Conservation (phyloP, 2,329 filamentous ascomycete genomes). For the Dactylellina haptotyla region DNA sequence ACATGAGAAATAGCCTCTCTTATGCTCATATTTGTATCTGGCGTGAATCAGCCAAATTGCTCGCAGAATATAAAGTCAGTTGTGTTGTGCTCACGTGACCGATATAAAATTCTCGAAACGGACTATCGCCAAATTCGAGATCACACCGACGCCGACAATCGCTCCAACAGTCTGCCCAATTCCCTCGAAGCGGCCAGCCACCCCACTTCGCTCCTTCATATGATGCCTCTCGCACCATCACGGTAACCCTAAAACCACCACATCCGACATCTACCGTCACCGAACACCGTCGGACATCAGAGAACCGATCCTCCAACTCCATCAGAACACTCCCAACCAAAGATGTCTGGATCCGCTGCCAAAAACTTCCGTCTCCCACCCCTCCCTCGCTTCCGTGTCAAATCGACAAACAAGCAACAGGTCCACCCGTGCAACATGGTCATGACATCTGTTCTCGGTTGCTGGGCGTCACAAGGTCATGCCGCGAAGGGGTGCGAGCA, state of each 20-base stretch:
- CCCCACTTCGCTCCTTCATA: not conserved
- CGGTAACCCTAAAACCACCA: constrained; percentile 14
- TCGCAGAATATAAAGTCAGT: no score
- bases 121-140: constrained; percentile 5
- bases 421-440: constrained; percentile 73
- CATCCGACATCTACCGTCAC: not conserved
- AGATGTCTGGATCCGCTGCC: constrained; percentile 23
- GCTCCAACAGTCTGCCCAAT: not conserved
- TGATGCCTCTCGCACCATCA: constrained; percentile 27
- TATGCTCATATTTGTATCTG: no score
- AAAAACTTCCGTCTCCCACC: constrained; percentile 66
- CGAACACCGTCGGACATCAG: not conserved
- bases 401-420: constrained; percentile 71
- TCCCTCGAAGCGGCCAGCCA: not conserved
- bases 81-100: constrained; percentile 26
- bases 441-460: constrained; percentile 73
- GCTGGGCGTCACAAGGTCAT: constrained; percentile 64
- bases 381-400: constrained; percentile 72
- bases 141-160: not conserved
- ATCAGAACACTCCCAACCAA: not conserved
- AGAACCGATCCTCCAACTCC: not conserved
- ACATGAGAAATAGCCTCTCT: no score
- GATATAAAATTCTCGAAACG: constrained; percentile 31
- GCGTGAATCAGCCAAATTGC: no score
- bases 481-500: constrained; percentile 69